Evolutionary conservation across 148 eudicot genomes (phyloP).

Genomic region (Silene latifolia): DNA sequence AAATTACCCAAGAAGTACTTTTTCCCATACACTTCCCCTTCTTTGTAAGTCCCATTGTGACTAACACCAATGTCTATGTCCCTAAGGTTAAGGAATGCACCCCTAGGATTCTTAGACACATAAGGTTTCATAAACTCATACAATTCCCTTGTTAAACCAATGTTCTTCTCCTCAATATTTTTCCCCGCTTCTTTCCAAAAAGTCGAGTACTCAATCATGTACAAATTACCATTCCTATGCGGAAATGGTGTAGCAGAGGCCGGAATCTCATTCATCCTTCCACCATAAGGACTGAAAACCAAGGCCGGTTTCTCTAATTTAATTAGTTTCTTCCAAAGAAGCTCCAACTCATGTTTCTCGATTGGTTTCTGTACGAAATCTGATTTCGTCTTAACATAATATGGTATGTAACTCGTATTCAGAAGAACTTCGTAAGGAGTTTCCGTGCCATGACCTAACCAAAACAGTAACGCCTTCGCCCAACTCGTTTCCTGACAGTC

Average conservation of each 20-base stretch:
- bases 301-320: slow-evolving; percentile 21
- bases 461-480: too few species aligned
- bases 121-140: slow-evolving; percentile 9
- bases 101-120: slow-evolving; percentile 18
- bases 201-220: slow-evolving; percentile 26
- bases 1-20: slow-evolving; percentile 41
- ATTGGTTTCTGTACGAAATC: slow-evolving; percentile 23
- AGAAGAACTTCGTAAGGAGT: too few species aligned
- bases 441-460: too few species aligned
- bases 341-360: not conserved
- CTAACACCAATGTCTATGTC: not conserved
- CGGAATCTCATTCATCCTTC: slow-evolving; percentile 19
- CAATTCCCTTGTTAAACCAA: not conserved
- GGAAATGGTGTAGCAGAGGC: slow-evolving; percentile 29
- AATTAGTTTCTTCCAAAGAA: slow-evolving; percentile 23
- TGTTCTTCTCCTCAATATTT: slow-evolving; percentile 2
- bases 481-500: slow-evolving; percentile 50
- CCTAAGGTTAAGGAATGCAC: slow-evolving; percentile 4
- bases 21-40: slow-evolving; percentile 37
- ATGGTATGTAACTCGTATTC: too few species aligned
- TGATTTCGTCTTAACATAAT: too few species aligned
- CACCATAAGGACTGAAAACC: slow-evolving; percentile 32
- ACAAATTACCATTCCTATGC: slow-evolving; percentile 23
- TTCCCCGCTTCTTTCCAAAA: slow-evolving; percentile 27
- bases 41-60: slow-evolving; percentile 1